A percentile compares a stretch with the other conserved stretches of the same genome.
These are phyloP conservation scores for Bryopsis sp. DNA, from an alignment of 139 green algal genomes.

Conservation along the genomic window DNA sequence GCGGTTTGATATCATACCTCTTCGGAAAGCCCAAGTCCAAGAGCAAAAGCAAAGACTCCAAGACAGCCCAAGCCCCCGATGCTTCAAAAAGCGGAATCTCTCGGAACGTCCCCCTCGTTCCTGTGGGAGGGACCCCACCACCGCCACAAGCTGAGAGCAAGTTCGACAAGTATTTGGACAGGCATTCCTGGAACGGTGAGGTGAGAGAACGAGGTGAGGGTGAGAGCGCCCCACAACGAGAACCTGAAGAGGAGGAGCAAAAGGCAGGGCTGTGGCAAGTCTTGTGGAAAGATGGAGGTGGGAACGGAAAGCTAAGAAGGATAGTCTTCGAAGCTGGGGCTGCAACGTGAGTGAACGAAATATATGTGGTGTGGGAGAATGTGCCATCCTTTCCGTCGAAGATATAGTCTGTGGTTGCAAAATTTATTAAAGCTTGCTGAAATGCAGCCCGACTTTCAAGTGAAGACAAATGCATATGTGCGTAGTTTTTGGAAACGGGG, in stretches of 20 bases:
- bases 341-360: conserved; percentile 1
- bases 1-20: not conserved
- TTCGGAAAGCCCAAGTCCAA: conserved; percentile 14
- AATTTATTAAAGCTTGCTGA: not conserved
- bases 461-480: not conserved
- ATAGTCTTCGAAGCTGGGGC: conserved; percentile 11
- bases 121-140: too few relatives aligned
- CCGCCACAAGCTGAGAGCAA: too few relatives aligned
- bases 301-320: not conserved
- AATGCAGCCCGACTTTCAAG: not conserved
- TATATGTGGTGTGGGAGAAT: not conserved
- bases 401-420: not conserved
- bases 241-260: too few relatives aligned
- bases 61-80: too few relatives aligned
- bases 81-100: too few relatives aligned
- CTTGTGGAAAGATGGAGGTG: conserved; percentile 19
- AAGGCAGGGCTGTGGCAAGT: conserved; percentile 12
- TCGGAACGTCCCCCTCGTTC: too few relatives aligned
- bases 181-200: too few relatives aligned
- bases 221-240: too few relatives aligned
- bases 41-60: too few relatives aligned
- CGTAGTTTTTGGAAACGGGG: not conserved
- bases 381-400: not conserved
- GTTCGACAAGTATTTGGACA: too few relatives aligned
- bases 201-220: too few relatives aligned